Evolutionary conservation across 169 alveolate genomes (phyloP).

Genomic region (Cryptosporidium ubiquitum): DNA sequence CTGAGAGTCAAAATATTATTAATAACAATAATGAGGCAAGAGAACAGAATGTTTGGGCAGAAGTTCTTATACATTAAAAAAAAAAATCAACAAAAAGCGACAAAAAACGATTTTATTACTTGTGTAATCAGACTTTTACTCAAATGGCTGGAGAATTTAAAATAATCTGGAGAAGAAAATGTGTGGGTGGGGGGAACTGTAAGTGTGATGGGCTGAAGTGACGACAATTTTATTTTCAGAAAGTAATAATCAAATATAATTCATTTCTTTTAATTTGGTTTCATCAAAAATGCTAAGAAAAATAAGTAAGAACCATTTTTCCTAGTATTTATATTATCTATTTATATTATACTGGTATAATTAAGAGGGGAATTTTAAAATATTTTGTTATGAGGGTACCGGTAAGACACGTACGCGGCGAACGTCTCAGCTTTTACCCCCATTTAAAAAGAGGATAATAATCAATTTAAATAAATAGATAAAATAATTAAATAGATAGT

Average conservation of each 20-base stretch:
- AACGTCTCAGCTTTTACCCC: slow-evolving; percentile 11
- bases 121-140: not conserved
- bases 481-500: not conserved
- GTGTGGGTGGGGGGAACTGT: not conserved
- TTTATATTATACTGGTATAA: not conserved
- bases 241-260: too few relatives aligned
- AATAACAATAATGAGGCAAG: too few relatives aligned
- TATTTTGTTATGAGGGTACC: not conserved
- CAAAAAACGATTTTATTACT: too few relatives aligned
- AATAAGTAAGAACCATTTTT: too few relatives aligned
- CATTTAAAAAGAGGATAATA: not conserved
- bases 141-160: not conserved
- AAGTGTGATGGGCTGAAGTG: not conserved
- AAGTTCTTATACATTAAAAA: too few relatives aligned
- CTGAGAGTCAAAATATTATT: not conserved
- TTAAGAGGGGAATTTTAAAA: not conserved
- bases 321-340: not conserved
- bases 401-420: not conserved
- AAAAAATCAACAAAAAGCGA: too few relatives aligned
- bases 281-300: not conserved
- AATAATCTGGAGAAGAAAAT: not conserved
- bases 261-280: too few relatives aligned
- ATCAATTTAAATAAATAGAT: slow-evolving; percentile 2
- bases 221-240: not conserved
- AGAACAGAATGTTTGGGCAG: too few relatives aligned